Evolutionary conservation across 495 filamentous ascomycete genomes (phyloP), one percentile per base, ranked within the genome.

Genomic region (Tuber microsphaerosporum): DNA sequence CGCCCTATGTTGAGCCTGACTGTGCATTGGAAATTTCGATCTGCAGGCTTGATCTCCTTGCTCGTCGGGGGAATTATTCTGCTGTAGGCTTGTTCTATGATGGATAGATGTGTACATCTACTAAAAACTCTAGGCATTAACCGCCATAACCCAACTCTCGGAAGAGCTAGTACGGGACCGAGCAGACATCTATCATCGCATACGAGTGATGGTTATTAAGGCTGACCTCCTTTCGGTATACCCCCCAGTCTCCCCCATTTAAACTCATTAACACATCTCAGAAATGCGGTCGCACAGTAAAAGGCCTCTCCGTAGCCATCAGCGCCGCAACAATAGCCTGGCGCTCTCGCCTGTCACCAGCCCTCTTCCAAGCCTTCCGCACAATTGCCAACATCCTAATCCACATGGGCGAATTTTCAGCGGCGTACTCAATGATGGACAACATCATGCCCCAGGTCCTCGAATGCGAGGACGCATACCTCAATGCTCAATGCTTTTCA

Each of bases 251-350:
- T 20, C 22, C 16, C 74, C 22, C 10, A 19, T 26, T 31, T 45
- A 26, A 75, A 69, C 20, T 48, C n/a, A n/a, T 74, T 71, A 34
- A 77, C 39, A 31, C 34, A 16, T 65, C 31, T 69, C 20, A 89
- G 71, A 87, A 87, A 81, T 87, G 87, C 74, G 92, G 91, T 26
- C 89, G 91, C 8, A 89, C 94, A 0, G 89, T 94, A 75, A 91
- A 90, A 77, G 95, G 92, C 1, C 95, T 97, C 81, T 93, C 91
- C 6, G 86, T 97, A 26, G 91, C 90, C 31, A 86, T 97, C 80
- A 88, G 92, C 34, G 95, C 94, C 2, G 92, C 92, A 3, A 90
- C 86, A 81, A 89, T 93, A 45, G 90, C 93, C 1, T 89, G 91
- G 86, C 87, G 90, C 56, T 88, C 92, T 2, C 86, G 90, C 12